phyloP scores from a whole-genome alignment of 768 basidiomycete genomes.

The Gyrodon lividus region DNA sequence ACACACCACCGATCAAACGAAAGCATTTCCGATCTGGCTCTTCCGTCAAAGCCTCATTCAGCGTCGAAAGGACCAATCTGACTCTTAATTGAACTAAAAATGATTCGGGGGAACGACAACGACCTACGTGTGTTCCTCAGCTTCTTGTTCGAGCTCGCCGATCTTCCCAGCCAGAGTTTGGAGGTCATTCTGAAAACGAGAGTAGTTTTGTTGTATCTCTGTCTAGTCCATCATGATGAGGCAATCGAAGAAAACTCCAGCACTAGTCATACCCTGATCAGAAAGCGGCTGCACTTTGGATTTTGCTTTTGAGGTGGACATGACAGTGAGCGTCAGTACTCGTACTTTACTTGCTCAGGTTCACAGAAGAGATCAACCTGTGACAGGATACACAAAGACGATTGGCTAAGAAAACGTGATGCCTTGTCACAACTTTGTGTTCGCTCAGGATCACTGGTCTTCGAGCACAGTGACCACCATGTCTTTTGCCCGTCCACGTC shows the following conservation, averaged over 20 bases:
- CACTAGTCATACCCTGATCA: constrained; percentile 61
- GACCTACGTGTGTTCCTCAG: constrained; percentile 90
- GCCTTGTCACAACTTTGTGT: constrained; percentile 23
- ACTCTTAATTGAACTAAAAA: background rate
- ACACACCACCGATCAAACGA: constrained; percentile 90
- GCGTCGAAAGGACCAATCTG: constrained; percentile 85
- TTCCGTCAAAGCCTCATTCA: constrained; percentile 76
- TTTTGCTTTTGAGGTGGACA: constrained; percentile 59
- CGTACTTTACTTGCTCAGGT: constrained; percentile 9
- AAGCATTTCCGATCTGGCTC: constrained; percentile 95
- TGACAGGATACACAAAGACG: too few relatives aligned
- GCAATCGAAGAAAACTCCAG: constrained; percentile 9
- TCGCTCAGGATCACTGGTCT: constrained; percentile 30
- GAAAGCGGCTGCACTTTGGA: constrained; percentile 56
- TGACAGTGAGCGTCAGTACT: constrained; percentile 17
- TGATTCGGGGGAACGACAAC: constrained; percentile 4
- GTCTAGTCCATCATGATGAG: constrained; percentile 47
- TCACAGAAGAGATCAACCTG: too few relatives aligned
- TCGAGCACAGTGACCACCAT: constrained; percentile 36
- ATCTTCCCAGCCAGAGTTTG: constrained; percentile 93
- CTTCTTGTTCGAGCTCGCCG: constrained; percentile 92
- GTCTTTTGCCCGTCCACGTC: constrained; percentile 55
- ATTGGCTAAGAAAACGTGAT: constrained; percentile 31
- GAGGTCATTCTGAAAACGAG: constrained; percentile 82
- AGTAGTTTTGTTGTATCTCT: constrained; percentile 85